Base-by-base conservation (phyloP, 2,329 filamentous ascomycete species). In the Sporothrix mexicana region DNA sequence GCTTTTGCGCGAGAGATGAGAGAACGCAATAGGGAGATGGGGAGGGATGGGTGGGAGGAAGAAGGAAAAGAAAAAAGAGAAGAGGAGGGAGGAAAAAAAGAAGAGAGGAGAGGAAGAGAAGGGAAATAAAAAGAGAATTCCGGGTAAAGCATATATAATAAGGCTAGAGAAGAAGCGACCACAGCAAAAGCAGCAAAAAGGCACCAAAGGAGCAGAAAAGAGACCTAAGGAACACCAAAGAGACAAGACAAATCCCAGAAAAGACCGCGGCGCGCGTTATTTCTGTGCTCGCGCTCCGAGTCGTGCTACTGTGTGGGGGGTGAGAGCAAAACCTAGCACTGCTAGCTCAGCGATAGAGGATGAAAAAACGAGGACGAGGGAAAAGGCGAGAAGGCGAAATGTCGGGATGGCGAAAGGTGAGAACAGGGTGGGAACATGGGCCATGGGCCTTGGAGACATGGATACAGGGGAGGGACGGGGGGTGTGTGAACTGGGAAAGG, bases 211-310 rank as follows among this genome's bases (percentile, higher is more conserved):
- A 15, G 15, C 36, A 55, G 41, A 13, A 17, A 17, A 59, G 62
- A 36, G 30, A 36, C 30, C 30, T 36, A 36, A 36, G 30, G 30
- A 36, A 36, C 30, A 36, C 30, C 30, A 36, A 30, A 30, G 30
- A 36, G 30, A 36, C 30, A 36, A 36, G 30, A 36, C 30, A 36
- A 36, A 36, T n/a, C 30, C 30, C 53, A 71, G 72, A 61, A 66
- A 64, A 49, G 51, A 55, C 64, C 73, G 68, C 51, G 67, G 73
- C 72, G 71, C 74, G 72, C 71, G 73, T 55, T 70, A 68, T 71
- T 70, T 69, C 69, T 36, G 62, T 51, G 74, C 72, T 73, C 72
- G 72, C 72, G 71, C 73, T 74, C 73, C 73, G 72, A 73, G 62
- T 61, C 25, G 45, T 70, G 59, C 64, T 68, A 73, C 72, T 74